These are phyloP conservation scores for Carex pumila DNA, from an alignment of 176 grass and related monocot species.

Conservation along the genomic window DNA sequence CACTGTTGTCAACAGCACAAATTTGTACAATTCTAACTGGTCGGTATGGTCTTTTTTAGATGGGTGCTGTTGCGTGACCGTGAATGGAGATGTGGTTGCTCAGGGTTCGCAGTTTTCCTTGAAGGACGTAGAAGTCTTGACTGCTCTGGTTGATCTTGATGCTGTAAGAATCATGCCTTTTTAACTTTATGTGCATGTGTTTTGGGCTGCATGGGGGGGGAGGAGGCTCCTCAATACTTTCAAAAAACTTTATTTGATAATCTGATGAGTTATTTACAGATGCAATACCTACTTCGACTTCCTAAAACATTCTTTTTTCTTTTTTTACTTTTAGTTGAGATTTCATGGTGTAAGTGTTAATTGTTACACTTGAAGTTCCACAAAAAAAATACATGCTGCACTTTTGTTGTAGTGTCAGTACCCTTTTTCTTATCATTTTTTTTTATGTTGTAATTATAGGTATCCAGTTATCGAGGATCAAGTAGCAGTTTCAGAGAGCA, in stretches of 20 bases:
- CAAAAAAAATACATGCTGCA: neutral
- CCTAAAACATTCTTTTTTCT: neutral
- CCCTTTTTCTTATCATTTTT: neutral
- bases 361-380: neutral
- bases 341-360: neutral
- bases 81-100: conserved; percentile 88
- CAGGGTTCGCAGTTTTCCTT: conserved; percentile 96
- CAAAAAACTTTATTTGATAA: neutral
- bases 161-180: conserved; percentile 44
- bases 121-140: conserved; percentile 91
- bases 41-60: conserved; percentile 25
- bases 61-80: conserved; percentile 86
- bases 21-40: neutral
- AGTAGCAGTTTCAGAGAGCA: conserved; percentile 90
- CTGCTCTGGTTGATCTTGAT: conserved; percentile 89
- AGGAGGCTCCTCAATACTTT: neutral
- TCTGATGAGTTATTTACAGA: neutral
- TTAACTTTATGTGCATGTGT: neutral
- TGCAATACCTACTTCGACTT: neutral
- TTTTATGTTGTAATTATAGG: conserved; percentile 24
- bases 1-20: neutral
- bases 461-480: conserved; percentile 84
- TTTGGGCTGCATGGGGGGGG: neutral
- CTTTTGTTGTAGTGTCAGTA: conserved; percentile 1
- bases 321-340: neutral